Evolutionary conservation across 148 eudicot genomes (phyloP).

Genomic region (Nepenthes gracilis): DNA sequence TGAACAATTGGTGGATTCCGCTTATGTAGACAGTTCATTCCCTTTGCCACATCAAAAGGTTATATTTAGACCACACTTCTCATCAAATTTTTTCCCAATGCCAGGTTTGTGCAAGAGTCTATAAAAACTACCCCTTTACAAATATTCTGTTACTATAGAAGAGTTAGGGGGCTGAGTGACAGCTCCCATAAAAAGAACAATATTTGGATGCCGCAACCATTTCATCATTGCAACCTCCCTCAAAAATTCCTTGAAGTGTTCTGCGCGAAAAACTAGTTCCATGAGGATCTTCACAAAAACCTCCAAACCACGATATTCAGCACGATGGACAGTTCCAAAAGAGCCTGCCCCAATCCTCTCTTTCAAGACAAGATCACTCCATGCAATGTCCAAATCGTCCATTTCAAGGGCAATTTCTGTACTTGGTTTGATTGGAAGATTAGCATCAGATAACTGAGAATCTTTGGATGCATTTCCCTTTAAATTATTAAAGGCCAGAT

Average conservation of each 20-base stretch:
- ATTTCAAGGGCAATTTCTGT: conserved; percentile 51
- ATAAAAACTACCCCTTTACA: conserved; percentile 79
- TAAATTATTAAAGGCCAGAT: neutral
- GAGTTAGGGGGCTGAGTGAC: conserved; percentile 36
- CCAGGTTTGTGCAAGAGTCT: conserved; percentile 73
- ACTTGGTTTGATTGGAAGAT: conserved; percentile 33
- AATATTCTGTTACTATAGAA: conserved; percentile 92
- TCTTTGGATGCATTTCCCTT: conserved; percentile 27
- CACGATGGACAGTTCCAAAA: conserved; percentile 94
- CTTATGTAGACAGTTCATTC: too few species aligned
- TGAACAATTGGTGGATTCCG: too few species aligned
- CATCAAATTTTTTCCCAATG: conserved; percentile 62
- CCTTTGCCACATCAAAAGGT: conserved; percentile 77
- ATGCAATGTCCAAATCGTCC: conserved; percentile 80
- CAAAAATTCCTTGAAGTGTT: conserved; percentile 62
- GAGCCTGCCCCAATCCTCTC: conserved; percentile 98
- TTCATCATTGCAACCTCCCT: conserved; percentile 94
- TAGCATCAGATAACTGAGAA: conserved; percentile 24
- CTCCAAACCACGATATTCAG: conserved; percentile 93
- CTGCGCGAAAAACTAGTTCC: conserved; percentile 88
- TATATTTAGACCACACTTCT: conserved; percentile 82
- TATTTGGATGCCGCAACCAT: conserved; percentile 85
- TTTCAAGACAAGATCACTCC: conserved; percentile 74
- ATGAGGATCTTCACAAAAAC: conserved; percentile 94
- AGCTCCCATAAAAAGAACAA: too few species aligned